A percentile compares a stretch with the other conserved stretches of the same genome.
These are phyloP conservation scores for Gossypium australe DNA, from an alignment of 345 rosid genomes.

Conservation along the genomic window DNA sequence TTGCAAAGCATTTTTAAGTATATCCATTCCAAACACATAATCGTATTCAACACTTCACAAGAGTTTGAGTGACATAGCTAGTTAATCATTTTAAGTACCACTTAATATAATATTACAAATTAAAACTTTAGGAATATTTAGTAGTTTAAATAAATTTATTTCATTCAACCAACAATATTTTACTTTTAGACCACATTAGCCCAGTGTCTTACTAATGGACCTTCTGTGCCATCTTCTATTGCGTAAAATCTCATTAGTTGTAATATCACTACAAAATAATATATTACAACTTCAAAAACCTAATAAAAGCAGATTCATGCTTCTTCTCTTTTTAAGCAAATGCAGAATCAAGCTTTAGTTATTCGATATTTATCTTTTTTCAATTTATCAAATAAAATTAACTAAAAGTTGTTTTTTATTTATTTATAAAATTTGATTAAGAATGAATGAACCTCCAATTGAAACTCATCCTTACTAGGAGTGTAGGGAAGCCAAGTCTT, in stretches of 20 bases:
- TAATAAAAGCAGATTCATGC: neutral
- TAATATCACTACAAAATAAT: neutral
- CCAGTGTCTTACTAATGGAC: neutral
- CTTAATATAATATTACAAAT: constrained; percentile 11
- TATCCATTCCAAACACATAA: neutral
- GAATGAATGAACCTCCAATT: neutral
- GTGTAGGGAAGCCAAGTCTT: neutral
- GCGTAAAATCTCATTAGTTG: neutral
- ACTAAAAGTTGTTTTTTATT: neutral
- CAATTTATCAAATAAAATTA: neutral
- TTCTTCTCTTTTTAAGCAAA: too few relatives aligned
- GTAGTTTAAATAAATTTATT: neutral
- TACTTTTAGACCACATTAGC: neutral
- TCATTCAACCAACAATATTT: neutral
- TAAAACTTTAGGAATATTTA: neutral
- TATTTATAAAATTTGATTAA: neutral
- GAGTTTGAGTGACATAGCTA: constrained; percentile 1
- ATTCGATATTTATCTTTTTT: neutral
- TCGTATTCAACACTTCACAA: neutral
- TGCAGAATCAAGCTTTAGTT: neutral
- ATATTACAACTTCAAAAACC: neutral
- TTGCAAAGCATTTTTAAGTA: neutral
- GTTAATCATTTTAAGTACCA: constrained; percentile 14
- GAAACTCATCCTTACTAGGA: neutral
- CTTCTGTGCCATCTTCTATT: neutral